phyloP scores from a whole-genome alignment of 2,329 filamentous ascomycete species.

The Diaporthe humulicola region DNA sequence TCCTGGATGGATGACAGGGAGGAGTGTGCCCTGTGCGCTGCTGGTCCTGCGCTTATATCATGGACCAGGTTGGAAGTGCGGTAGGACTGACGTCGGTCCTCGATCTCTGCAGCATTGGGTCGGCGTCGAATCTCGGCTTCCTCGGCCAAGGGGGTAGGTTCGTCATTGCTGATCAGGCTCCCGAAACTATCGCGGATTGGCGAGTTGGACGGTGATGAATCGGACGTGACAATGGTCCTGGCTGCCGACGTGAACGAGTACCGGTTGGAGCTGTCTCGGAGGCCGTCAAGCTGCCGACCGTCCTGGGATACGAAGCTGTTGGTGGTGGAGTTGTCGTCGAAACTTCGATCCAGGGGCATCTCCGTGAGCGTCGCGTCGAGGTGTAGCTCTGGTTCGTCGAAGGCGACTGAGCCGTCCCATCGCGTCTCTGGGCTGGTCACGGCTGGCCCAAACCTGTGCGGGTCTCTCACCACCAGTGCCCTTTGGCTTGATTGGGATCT shows the following conservation, averaged over 20 bases:
- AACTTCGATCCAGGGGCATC: constrained; percentile 54
- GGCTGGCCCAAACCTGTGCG: constrained; percentile 59
- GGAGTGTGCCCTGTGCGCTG: constrained; percentile 32
- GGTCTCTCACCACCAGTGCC: constrained; percentile 62
- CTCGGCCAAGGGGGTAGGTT: constrained; percentile 43
- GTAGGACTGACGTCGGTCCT: constrained; percentile 65
- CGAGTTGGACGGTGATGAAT: constrained; percentile 70
- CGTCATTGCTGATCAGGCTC: constrained; percentile 49
- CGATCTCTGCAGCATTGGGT: constrained; percentile 66
- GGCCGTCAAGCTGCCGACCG: constrained; percentile 68
- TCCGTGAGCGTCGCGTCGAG: constrained; percentile 47
- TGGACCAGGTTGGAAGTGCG: constrained; percentile 60
- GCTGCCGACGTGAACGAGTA: constrained; percentile 73
- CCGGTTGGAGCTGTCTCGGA: constrained; percentile 69
- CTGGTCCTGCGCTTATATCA: constrained; percentile 50
- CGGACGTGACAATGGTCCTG: constrained; percentile 70
- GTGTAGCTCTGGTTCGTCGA: constrained; percentile 45
- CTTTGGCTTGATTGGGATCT: constrained; percentile 59
- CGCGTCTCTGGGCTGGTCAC: constrained; percentile 52
- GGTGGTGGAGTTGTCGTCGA: constrained; percentile 69
- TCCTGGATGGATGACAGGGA: constrained; percentile 42
- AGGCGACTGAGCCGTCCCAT: constrained; percentile 46
- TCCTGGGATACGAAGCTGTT: constrained; percentile 71
- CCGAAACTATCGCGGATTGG: constrained; percentile 67
- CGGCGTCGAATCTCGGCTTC: constrained; percentile 56